Percentiles rank a stretch among this genome's conserved stretches.
These are phyloP conservation scores for Leccinum disarticulatum DNA, from an alignment of 768 basidiomycete species.

Conservation along the genomic window DNA sequence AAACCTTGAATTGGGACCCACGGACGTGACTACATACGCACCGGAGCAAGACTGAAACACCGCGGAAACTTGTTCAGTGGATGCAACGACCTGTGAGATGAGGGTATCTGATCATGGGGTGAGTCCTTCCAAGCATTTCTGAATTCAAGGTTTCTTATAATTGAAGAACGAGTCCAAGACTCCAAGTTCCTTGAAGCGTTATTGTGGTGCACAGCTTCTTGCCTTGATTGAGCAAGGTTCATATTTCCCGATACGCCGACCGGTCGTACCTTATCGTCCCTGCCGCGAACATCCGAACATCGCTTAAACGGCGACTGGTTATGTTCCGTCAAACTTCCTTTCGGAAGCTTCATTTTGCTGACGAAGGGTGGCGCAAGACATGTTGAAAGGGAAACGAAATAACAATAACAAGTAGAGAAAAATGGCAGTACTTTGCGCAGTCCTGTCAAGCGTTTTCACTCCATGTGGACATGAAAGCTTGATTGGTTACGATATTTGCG, in stretches of 20 bases:
- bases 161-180: neutral
- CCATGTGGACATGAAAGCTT: constrained; percentile 7
- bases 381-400: neutral
- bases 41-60: constrained; percentile 8
- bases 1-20: constrained; percentile 23
- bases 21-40: constrained; percentile 12
- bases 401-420: constrained; percentile 23
- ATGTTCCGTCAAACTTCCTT: constrained; percentile 24
- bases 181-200: constrained; percentile 1
- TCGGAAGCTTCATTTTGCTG: constrained; percentile 11
- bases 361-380: constrained; percentile 11
- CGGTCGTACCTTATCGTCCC: constrained; percentile 20
- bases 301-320: constrained; percentile 23
- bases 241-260: constrained; percentile 26
- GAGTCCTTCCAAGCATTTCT: neutral
- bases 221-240: constrained; percentile 10
- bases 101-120: neutral
- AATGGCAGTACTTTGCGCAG: constrained; percentile 22
- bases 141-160: constrained; percentile 1
- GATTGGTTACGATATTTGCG: neutral
- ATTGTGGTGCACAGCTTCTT: constrained; percentile 13
- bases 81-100: constrained; percentile 1
- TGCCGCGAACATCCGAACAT: constrained; percentile 21
- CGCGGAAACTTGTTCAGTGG: constrained; percentile 2
- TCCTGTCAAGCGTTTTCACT: neutral